Base-by-base conservation (phyloP, 352 stramenopile genomes). In the Nothophytophthora sp. region DNA sequence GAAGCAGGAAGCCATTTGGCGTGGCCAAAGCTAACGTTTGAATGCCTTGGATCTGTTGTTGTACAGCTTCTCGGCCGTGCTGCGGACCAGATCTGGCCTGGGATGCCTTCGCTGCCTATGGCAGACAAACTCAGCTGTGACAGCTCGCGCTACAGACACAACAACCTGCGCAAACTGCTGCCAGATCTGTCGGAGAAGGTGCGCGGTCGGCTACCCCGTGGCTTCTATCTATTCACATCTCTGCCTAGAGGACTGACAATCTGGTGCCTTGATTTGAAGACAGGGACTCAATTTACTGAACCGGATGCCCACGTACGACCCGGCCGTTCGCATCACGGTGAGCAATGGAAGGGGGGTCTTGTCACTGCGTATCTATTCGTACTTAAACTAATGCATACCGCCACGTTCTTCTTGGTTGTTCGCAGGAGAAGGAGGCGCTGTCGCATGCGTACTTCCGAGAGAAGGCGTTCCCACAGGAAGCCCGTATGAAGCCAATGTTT, bases 401-500 rank as follows among this genome's bases (percentile, higher is more conserved):
- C n/a, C n/a, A 35, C 9, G 29, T 10, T 35, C 3, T 3, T 35
- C 10, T 16, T 15, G 29, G 10, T 35, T n/a, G n/a, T 41, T 2
- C 13, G 1, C 22, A 86, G 72, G 78, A 75, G 19, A 52, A 47
- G 12, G 66, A 84, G 4, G 75, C 78, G 11, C 51, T 89, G 6
- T 36, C 54, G 2, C 78, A 89, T 23, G 60, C 70, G 34, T 89
- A 83, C 59, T 89, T 89, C 48, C 70, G 71, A 6, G 76, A 87
- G 40, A 81, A 79, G 33, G 73, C 76, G 19, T 81, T 85, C 42
- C 76, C 76, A 11, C 73, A 87, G 19, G 76, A 83, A 23, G 41
- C 67, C 6, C 57, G 50, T 20, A 83, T 87, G 73, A 87, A 85
- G 76, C 73, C 76, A 13, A 85, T 73, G 35, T 87, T 87, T 34